Base-by-base conservation (phyloP, 208 protist species). In the Porcisia hertigi region DNA sequence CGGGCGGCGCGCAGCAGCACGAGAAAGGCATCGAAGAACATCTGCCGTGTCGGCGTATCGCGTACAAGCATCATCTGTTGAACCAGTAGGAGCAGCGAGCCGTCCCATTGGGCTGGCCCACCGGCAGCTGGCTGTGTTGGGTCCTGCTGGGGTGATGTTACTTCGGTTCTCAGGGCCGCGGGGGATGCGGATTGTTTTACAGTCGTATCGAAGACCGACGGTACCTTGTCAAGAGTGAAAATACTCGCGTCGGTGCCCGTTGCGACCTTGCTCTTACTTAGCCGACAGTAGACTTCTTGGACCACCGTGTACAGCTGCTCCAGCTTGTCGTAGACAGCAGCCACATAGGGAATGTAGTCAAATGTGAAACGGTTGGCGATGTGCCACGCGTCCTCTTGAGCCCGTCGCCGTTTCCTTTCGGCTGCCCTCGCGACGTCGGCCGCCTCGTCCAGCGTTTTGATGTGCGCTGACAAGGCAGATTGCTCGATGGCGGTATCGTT, bases 1-100 rank as follows among this genome's bases (percentile, higher is more conserved):
- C 81, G 84, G 20, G 91, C 87, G 16, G 88, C 88, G 52, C 88
- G 88, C 47, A 97, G 83, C 11, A 97, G 81, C n/a, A 85, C 77
- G 36, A 85, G 76, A 41, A 92, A 49, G 45, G 79, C 89, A 5
- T 94, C 85, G 34, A 88, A 78, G 30, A 95, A 75, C 18, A 81
- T 73, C 43, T 86, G 86, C 11, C 90, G 84, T 3, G 78, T 74
- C 3, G 72, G 53, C 25, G 85, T 82, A 65, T 95, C 93, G 36
- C 88, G 89, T 18, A 97, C 73, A 39, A 8, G 18, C 73, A 80
- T 79, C n/a, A 95, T 67, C 34, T 92, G 69, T 14, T 73, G 70
- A 53, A 91, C 69, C 39, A 95, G 67, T 3, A 77, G 73, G 41
- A 78, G 53, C 0, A 93, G 58, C 7, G 85, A 87, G 67, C 89